Evolutionary conservation across 169 alveolate species (phyloP), one percentile per base, ranked within the genome.

Genomic region (Cryptosporidium baileyi): DNA sequence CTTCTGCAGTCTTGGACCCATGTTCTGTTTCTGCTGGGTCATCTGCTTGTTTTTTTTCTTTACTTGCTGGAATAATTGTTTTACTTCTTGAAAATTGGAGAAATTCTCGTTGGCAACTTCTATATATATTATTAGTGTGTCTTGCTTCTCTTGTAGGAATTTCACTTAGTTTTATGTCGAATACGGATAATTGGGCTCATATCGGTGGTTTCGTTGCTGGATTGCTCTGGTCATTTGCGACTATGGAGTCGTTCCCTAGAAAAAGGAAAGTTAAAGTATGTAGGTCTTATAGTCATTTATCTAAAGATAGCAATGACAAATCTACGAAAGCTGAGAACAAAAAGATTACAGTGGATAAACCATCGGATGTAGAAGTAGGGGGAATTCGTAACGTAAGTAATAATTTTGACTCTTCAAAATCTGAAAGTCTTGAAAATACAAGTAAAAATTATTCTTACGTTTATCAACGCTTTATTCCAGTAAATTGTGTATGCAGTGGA

Each of bases 101-200:
- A 38, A 51, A 74, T 59, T 54, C 85, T 13, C 43, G 60, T 6
- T 74, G 85, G 85, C 85, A 74, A 41, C 54, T 74, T 51, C 41
- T 74, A 32, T 74, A 74, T 40, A 60, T 74, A 22, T 7, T 54
- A 41, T 54, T 57, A 34, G 67, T 74, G 32, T 32, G 60, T n/a
- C 52, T 74, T 36, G 85, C 85, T 17, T 54, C 85, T 6, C 26
- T 74, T 15, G 51, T 34, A 1, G 85, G 85, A 54, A 74, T 74
- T 54, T 74, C 85, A 13, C 24, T 74, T n/a, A 74, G 85, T 54
- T 74, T 74, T 22, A 74, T 74, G 85, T 59, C 85, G 15, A 74
- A 74, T 38, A 74, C 85, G n/a, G 85, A 74, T 34, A 74, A 74
- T 32, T 74, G 85, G 85, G 85, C 85, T n/a, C 85, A 74, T 59